Base-by-base conservation (phyloP, 2,329 filamentous ascomycete species). In the Colletotrichum tabaci region DNA sequence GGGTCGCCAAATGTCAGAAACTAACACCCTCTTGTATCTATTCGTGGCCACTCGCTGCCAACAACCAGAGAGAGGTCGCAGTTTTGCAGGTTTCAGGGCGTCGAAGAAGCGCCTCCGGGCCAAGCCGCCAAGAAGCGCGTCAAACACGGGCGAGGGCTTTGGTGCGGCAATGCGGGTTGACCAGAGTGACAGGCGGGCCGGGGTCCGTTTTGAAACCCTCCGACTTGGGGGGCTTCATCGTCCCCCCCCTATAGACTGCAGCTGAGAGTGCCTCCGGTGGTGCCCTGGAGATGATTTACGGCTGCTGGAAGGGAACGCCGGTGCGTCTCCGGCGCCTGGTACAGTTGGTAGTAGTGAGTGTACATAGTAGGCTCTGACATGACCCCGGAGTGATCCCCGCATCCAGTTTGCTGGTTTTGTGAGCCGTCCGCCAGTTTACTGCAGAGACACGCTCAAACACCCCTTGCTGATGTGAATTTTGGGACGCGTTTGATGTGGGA, bases 401-500 rank as follows among this genome's bases (percentile, higher is more conserved):
- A 35, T 15, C 55, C 67, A 46, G 21, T 52, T 56, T 56, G 21
- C 21, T 15, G 26, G 16, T 38, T 18, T 35, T 15, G 4, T 13
- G 38, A 58, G 40, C 18, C 21, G 26, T 55, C 47, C 44, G 38
- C 55, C 40, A 40, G 53, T 13, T 26, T 26, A n/a, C 35, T 40
- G 21, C 30, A 44, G 10, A 63, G 35, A 30, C 35, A 44, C 15
- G 44, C 38, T 65, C 12, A 12, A 26, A 46, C 18, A 9, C 52
- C 67, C 68, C 68, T 63, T 49, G 52, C 52, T 58, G 30, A 8
- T 61, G 38, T 46, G 47, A 2, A 23, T 60, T 52, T 53, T 58
- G 68, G 46, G 40, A 38, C 38, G 44, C 44, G 68, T 71, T 71
- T 71, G 68, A 68, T 71, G 65, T 71, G 65, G 50, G 65, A 52